phyloP scores from a whole-genome alignment of 169 alveolate species.

The Theileria sp. region DNA sequence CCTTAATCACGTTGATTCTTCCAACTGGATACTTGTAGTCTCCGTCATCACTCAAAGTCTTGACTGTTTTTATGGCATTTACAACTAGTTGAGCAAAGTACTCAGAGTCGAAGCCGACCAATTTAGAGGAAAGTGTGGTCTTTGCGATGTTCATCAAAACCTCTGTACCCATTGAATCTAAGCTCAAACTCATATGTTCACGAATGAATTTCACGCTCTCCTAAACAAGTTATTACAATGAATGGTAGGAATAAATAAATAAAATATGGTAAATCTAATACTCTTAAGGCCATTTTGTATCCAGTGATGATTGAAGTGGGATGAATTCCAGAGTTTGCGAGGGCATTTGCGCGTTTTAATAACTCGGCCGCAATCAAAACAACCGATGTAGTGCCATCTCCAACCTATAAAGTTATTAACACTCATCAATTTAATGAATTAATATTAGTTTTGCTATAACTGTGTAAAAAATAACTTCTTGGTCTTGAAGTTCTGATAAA shows the following conservation, averaged over 20 bases:
- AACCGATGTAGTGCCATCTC: slow-evolving; percentile 99
- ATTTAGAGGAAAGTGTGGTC: slow-evolving; percentile 93
- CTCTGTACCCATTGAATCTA: slow-evolving; percentile 83
- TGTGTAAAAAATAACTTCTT: slow-evolving; percentile 73
- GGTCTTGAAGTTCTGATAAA: slow-evolving; percentile 94
- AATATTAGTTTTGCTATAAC: neutral
- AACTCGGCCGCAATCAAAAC: slow-evolving; percentile 98
- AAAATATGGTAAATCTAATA: neutral
- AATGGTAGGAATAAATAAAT: neutral
- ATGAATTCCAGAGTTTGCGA: slow-evolving; percentile 94
- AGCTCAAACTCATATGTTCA: slow-evolving; percentile 83
- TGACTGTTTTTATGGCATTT: slow-evolving; percentile 90
- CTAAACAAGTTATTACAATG: neutral
- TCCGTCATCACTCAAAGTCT: slow-evolving; percentile 80
- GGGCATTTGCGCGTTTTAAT: slow-evolving; percentile 93
- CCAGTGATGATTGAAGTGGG: slow-evolving; percentile 97
- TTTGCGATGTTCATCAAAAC: slow-evolving; percentile 89
- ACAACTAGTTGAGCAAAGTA: slow-evolving; percentile 93
- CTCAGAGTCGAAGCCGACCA: slow-evolving; percentile 91
- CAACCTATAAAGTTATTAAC: slow-evolving; percentile 78
- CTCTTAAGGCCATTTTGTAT: slow-evolving; percentile 88
- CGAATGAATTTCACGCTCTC: slow-evolving; percentile 93
- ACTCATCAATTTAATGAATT: neutral
- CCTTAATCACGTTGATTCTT: slow-evolving; percentile 90
- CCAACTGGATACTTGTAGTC: slow-evolving; percentile 93